Conservation (phyloP, 805 yeast genomes). For the Cyberlindnera euphorbiae region DNA sequence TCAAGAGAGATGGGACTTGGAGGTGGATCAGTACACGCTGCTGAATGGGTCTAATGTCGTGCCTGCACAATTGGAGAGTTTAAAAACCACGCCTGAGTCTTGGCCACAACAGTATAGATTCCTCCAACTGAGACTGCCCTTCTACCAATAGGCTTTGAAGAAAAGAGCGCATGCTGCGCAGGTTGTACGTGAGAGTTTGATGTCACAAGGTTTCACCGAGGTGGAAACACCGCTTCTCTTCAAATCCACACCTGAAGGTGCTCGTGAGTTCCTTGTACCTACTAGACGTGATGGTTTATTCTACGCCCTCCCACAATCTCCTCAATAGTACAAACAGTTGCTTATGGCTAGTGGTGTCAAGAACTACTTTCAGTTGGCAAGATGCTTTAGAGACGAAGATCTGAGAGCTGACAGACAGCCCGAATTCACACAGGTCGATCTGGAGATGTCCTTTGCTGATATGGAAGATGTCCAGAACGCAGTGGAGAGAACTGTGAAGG, state of each 20-base stretch:
- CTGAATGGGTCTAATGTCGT: slow-evolving; percentile 60
- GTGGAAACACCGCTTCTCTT: slow-evolving; percentile 90
- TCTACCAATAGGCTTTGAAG: slow-evolving; percentile 50
- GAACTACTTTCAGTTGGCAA: slow-evolving; percentile 84
- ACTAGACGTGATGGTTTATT: slow-evolving; percentile 59
- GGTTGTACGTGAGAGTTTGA: slow-evolving; percentile 39
- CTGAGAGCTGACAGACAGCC: slow-evolving; percentile 94
- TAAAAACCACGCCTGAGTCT: slow-evolving; percentile 47
- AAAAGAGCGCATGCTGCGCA: slow-evolving; percentile 53
- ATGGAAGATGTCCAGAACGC: slow-evolving; percentile 61
- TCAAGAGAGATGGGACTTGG: slow-evolving; percentile 49
- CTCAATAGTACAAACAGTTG: slow-evolving; percentile 94
- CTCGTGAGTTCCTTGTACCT: slow-evolving; percentile 92
- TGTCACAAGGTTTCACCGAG: slow-evolving; percentile 55
- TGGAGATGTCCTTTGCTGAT: slow-evolving; percentile 84
- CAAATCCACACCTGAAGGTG: slow-evolving; percentile 98
- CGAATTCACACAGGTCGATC: slow-evolving; percentile 94
- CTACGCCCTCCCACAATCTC: slow-evolving; percentile 95
- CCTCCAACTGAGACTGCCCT: slow-evolving; percentile 65
- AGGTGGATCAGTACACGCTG: slow-evolving; percentile 44
- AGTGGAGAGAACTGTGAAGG: slow-evolving; percentile 52
- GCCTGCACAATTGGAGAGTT: slow-evolving; percentile 63
- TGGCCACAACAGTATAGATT: slow-evolving; percentile 81
- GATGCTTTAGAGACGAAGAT: slow-evolving; percentile 95
- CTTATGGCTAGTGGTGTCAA: slow-evolving; percentile 91